phyloP scores from a whole-genome alignment of 2,329 filamentous ascomycete genomes.

The Fusarium nanum region DNA sequence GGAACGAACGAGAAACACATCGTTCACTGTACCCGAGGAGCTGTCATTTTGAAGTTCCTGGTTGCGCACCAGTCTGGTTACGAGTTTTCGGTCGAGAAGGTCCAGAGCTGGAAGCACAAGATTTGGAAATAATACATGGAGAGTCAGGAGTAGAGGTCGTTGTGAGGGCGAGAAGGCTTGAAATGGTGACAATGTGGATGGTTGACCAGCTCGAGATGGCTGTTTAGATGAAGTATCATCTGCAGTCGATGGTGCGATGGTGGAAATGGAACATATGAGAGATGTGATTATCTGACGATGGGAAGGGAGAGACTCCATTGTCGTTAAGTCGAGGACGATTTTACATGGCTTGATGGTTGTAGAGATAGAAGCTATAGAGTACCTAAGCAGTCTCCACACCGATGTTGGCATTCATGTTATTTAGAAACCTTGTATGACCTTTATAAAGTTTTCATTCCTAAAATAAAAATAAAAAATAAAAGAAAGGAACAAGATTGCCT shows the following conservation, averaged over 20 bases:
- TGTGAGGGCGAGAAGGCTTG: slow-evolving; percentile 46
- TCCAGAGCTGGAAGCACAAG: slow-evolving; percentile 87
- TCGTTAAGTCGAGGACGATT: background rate
- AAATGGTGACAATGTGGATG: slow-evolving; percentile 31
- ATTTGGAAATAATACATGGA: slow-evolving; percentile 87
- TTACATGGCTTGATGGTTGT: slow-evolving; percentile 17
- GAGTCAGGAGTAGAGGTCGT: slow-evolving; percentile 74
- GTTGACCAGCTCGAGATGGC: slow-evolving; percentile 24
- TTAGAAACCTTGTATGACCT: too few species aligned
- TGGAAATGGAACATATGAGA: slow-evolving; percentile 58
- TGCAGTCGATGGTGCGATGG: slow-evolving; percentile 24
- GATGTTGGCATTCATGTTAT: background rate
- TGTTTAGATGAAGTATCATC: slow-evolving; percentile 13
- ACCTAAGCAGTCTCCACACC: slow-evolving; percentile 8
- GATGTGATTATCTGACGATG: slow-evolving; percentile 61
- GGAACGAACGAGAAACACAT: slow-evolving; percentile 74
- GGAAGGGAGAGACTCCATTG: slow-evolving; percentile 48
- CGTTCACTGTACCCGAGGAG: slow-evolving; percentile 31
- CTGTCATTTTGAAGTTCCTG: background rate
- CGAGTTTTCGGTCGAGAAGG: slow-evolving; percentile 81
- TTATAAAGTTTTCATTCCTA: background rate
- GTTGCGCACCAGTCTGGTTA: slow-evolving; percentile 63
- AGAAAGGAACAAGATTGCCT: background rate
- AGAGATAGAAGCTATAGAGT: background rate
- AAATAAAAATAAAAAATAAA: background rate